Base-by-base conservation (phyloP, 176 grass and related monocot genomes). In the Eragrostis curvula region DNA sequence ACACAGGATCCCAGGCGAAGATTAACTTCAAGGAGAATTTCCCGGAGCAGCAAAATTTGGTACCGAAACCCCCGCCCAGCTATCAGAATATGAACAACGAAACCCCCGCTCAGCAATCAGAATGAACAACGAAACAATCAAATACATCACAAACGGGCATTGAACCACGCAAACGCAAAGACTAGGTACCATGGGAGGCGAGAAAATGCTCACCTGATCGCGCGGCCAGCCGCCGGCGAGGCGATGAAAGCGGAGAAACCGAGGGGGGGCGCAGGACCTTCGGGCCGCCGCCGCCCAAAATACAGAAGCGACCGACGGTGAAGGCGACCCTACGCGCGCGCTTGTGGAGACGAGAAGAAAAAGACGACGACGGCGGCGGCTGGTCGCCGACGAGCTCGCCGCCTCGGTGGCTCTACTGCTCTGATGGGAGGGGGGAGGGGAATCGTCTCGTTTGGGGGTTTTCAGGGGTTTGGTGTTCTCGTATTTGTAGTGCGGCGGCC, bases 201-300 rank as follows among this genome's bases (percentile, higher is more conserved):
- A 32, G 41, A 47, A 53, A 53, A 20, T 20, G 3, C 53, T 82
- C 42, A 72, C 79, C 79, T 82, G 79, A 82, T 82, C 52, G 12
- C 24, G 39, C n/a, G 66, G 66, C 15, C 17, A 53, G 50, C 36
- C 66, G 66, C 1, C 17, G 53, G 42, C 42, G 53, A 55, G 52
- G 79, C 52, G 40, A 5, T 6, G n/a, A 40, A 20, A 59, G 41
- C 53, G 42, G 68, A 61, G 42, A 82, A 82, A 41, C 17, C 53
- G 68, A 82, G 52, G 67, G 52, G 23, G 3, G 17, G 10, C 36
- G 12, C 51, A 48, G 18, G n/a, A 1, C 62, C 30, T 18, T 30
- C 12, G 29, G 24, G 47, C 47, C 61, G 62, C 47, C 29, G 12
- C 36, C 59, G 14, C 62, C 13, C 28, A 23, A 12, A 17, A 12